Conservation (phyloP, 768 basidiomycete genomes). For the Exsudoporus frostii region DNA sequence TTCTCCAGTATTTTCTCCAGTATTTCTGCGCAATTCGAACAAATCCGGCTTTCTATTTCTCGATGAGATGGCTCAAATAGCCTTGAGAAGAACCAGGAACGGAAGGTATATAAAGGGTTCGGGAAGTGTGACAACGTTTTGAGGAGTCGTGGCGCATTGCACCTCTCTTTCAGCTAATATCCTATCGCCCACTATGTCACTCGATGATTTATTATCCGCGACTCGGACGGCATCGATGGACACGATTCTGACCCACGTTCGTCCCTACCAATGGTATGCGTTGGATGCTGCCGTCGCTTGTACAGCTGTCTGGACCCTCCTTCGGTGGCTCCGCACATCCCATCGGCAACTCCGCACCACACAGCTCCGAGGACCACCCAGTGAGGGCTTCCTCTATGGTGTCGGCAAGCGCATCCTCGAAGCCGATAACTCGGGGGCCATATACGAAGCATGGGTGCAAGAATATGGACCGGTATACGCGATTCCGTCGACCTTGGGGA, state of each 20-base stretch:
- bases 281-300: neutral
- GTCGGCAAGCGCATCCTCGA: too few relatives aligned
- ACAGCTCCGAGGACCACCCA: neutral
- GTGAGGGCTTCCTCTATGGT: neutral
- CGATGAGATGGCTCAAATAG: too few relatives aligned
- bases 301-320: neutral
- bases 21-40: too few relatives aligned
- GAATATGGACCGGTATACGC: neutral
- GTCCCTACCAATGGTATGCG: neutral
- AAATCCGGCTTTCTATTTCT: too few relatives aligned
- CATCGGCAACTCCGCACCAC: neutral
- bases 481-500: neutral
- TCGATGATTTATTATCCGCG: neutral
- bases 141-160: neutral
- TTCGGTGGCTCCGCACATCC: neutral
- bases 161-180: neutral
- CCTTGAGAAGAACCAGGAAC: neutral
- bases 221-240: neutral
- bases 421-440: neutral
- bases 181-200: neutral
- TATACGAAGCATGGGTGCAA: neutral
- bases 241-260: neutral
- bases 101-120: neutral
- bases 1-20: too few relatives aligned
- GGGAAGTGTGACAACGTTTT: neutral